phyloP scores from a whole-genome alignment of 2,329 filamentous ascomycete genomes.

The Ciborinia camelliae region DNA sequence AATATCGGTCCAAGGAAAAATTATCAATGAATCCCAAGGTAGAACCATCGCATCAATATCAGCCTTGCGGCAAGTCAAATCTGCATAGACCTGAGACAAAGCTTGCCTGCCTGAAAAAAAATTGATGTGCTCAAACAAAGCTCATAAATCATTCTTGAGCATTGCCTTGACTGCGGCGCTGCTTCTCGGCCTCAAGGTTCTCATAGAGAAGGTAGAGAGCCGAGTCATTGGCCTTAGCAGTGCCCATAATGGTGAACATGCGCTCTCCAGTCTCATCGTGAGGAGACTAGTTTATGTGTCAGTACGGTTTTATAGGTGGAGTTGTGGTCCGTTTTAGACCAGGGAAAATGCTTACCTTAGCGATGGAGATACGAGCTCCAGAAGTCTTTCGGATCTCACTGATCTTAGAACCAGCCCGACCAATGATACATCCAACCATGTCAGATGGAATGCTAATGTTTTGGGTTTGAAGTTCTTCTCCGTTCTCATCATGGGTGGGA shows the following conservation, averaged over 20 bases:
- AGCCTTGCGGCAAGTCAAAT: conserved; percentile 64
- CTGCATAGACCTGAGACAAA: conserved; percentile 48
- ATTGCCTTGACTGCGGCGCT: conserved; percentile 81
- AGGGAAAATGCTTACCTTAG: conserved; percentile 56
- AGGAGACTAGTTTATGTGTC: conserved; percentile 52
- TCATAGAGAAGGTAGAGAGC: conserved; percentile 96
- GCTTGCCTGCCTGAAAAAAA: conserved; percentile 51
- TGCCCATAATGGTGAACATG: conserved; percentile 99
- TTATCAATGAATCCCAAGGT: conserved; percentile 32
- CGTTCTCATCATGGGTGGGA: conserved; percentile 89
- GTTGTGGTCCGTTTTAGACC: conserved; percentile 22
- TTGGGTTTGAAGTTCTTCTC: conserved; percentile 96
- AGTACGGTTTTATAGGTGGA: conserved; percentile 10
- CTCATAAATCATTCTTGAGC: conserved; percentile 35
- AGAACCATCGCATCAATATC: conserved; percentile 46
- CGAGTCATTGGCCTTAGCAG: conserved; percentile 88
- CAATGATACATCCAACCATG: conserved; percentile 99
- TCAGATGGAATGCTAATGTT: conserved; percentile 99
- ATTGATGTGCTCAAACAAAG: conserved; percentile 34
- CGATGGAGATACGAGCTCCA: conserved; percentile 94
- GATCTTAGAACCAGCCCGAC: conserved; percentile 91
- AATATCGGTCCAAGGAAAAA: conserved; percentile 23
- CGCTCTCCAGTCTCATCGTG: conserved; percentile 97
- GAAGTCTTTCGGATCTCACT: conserved; percentile 98
- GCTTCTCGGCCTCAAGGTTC: conserved; percentile 98